Conservation (phyloP, 331 rosid genomes). For the Pyrus hybrid region DNA sequence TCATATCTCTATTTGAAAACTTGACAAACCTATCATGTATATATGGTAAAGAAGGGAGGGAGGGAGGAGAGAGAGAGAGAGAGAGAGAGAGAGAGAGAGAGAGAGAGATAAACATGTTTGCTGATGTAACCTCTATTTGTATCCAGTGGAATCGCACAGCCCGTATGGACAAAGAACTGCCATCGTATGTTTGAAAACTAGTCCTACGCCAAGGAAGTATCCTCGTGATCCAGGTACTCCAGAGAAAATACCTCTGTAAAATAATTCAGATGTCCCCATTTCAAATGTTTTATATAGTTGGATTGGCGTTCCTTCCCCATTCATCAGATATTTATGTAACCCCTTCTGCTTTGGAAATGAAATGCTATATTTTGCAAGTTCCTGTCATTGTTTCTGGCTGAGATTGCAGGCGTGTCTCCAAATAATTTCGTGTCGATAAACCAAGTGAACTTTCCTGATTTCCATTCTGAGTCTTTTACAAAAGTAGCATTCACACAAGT, state of each 20-base stretch:
- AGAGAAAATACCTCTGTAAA: slow-evolving; percentile 57
- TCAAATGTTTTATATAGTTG: background rate
- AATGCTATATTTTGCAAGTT: background rate
- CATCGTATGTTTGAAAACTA: slow-evolving; percentile 57
- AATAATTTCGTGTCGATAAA: background rate
- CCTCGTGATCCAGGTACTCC: slow-evolving; percentile 12
- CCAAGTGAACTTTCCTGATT: background rate
- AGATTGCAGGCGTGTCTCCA: background rate
- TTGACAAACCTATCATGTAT: background rate
- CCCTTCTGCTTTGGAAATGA: slow-evolving; percentile 2
- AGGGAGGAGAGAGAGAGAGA: too few species aligned
- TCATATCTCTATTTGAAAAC: background rate
- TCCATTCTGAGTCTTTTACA: background rate
- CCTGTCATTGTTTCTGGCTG: background rate
- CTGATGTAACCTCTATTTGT: slow-evolving; percentile 10
- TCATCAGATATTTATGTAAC: background rate
- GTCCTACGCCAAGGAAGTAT: slow-evolving; percentile 18
- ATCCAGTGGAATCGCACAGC: slow-evolving; percentile 68
- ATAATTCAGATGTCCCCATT: slow-evolving; percentile 1
- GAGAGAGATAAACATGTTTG: background rate
- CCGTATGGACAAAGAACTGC: slow-evolving; percentile 81
- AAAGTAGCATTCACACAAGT: background rate
- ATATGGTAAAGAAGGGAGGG: background rate
- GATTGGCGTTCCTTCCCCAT: background rate
- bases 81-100: background rate